These are phyloP conservation scores for Phytopythium cucurbitacearum DNA, from an alignment of 352 stramenopile species.

Conservation along the genomic window DNA sequence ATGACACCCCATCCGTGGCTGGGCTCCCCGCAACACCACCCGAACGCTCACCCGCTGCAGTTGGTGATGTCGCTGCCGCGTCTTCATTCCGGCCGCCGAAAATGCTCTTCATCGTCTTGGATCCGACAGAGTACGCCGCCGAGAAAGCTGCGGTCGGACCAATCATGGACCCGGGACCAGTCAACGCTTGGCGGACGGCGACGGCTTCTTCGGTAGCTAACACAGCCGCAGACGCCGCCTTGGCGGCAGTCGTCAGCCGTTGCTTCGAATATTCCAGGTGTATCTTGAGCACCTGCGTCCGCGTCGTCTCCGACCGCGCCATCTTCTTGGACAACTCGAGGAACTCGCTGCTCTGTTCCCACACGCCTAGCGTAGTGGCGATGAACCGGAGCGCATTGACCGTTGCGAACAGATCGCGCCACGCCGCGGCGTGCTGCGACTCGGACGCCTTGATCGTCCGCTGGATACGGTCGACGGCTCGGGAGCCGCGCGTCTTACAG, in stretches of 20 bases:
- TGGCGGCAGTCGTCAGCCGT: conserved; percentile 37
- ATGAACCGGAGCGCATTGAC: conserved; percentile 50
- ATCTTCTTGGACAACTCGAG: conserved; percentile 61
- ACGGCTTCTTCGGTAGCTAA: conserved; percentile 63
- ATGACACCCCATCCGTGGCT: too few relatives aligned
- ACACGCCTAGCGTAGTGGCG: conserved; percentile 29
- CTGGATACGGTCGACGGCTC: conserved; percentile 8
- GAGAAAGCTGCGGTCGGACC: conserved; percentile 62
- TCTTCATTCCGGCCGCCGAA: conserved; percentile 35
- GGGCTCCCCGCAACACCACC: too few relatives aligned
- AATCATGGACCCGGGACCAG: conserved; percentile 65
- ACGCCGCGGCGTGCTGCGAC: conserved; percentile 1
- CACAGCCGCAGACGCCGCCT: conserved; percentile 45
- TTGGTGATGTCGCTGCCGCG: background rate
- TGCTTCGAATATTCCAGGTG: conserved; percentile 57
- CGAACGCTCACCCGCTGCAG: background rate
- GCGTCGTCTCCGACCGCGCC: conserved; percentile 45
- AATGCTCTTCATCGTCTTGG: conserved; percentile 66
- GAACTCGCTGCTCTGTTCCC: conserved; percentile 69
- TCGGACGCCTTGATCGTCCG: background rate
- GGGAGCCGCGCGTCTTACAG: conserved; percentile 19
- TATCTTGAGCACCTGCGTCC: conserved; percentile 52
- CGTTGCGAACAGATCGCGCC: conserved; percentile 35
- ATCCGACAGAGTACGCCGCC: conserved; percentile 69
- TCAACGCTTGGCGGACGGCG: conserved; percentile 61